A percentile compares a stretch with the other conserved stretches of the same genome.
phyloP scores from a whole-genome alignment of 2,329 filamentous ascomycete species.

The Penicillium nordicum region DNA sequence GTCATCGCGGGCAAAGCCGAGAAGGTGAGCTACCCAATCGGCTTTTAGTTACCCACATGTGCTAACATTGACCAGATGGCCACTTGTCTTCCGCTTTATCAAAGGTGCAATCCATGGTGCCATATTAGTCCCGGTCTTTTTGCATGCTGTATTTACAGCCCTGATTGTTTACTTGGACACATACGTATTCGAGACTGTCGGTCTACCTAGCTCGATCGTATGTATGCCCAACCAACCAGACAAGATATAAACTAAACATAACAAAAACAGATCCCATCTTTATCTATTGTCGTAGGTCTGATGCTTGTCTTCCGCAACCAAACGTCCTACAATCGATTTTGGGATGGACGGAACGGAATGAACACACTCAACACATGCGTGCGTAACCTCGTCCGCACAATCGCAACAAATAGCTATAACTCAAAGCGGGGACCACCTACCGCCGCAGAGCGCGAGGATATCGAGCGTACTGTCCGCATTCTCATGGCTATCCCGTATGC shows the following conservation, averaged over 20 bases:
- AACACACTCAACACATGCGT: conserved; percentile 57
- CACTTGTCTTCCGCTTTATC: conserved; percentile 61
- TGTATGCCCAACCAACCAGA: conserved; percentile 12
- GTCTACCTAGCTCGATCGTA: conserved; percentile 58
- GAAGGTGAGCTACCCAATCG: conserved; percentile 18
- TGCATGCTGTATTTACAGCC: conserved; percentile 58
- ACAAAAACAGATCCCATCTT: conserved; percentile 51
- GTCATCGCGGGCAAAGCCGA: conserved; percentile 32
- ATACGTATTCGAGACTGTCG: conserved; percentile 50
- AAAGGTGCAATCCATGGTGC: conserved; percentile 61
- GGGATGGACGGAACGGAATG: conserved; percentile 58
- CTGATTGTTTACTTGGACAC: conserved; percentile 58
- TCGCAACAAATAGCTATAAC: conserved; percentile 49
- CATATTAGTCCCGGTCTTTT: conserved; percentile 55
- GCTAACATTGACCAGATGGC: conserved; percentile 48
- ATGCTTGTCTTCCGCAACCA: conserved; percentile 67
- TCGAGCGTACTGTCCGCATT: conserved; percentile 58
- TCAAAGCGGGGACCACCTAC: conserved; percentile 30
- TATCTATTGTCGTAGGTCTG: conserved; percentile 64
- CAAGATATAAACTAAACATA: background rate
- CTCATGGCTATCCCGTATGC: conserved; percentile 61
- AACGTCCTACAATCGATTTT: conserved; percentile 63
- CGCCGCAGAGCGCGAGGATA: conserved; percentile 50
- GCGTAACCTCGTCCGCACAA: conserved; percentile 57
- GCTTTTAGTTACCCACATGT: background rate